These are phyloP conservation scores for Fusarium penzigii DNA, from an alignment of 2,329 filamentous ascomycete species.

Conservation along the genomic window DNA sequence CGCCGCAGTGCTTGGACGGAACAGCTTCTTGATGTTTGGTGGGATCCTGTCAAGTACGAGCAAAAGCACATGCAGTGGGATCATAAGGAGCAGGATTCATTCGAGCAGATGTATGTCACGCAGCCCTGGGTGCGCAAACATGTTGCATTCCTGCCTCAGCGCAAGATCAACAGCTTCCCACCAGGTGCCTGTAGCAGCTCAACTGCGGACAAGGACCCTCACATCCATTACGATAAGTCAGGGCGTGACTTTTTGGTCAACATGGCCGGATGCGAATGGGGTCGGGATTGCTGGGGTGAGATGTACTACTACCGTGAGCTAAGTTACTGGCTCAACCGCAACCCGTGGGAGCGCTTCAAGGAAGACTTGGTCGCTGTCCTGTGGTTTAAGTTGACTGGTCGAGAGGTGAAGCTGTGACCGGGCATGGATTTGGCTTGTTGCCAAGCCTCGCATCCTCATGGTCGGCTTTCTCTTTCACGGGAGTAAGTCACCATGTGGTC, in stretches of 20 bases:
- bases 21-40: constrained; percentile 91
- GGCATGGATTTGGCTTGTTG: constrained; percentile 1
- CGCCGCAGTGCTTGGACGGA: constrained; percentile 87
- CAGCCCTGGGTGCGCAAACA: constrained; percentile 93
- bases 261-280: constrained; percentile 98
- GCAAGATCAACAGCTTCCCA: constrained; percentile 93
- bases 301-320: constrained; percentile 95
- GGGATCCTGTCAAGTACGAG: constrained; percentile 96
- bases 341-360: constrained; percentile 75
- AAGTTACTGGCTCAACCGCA: constrained; percentile 86
- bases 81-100: constrained; percentile 95
- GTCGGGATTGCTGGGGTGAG: constrained; percentile 95
- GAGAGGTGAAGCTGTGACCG: constrained; percentile 56
- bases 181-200: constrained; percentile 83
- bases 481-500: background rate
- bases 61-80: constrained; percentile 99
- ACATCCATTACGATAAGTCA: constrained; percentile 81
- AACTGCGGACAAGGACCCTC: constrained; percentile 62
- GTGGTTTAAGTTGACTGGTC: constrained; percentile 65
- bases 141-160: constrained; percentile 85
- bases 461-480: background rate
- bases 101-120: constrained; percentile 87
- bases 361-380: constrained; percentile 62
- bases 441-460: background rate
- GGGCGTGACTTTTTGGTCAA: constrained; percentile 95